Conservation (phyloP, 805 yeast species). For the Sugiyamaella floridensis region DNA sequence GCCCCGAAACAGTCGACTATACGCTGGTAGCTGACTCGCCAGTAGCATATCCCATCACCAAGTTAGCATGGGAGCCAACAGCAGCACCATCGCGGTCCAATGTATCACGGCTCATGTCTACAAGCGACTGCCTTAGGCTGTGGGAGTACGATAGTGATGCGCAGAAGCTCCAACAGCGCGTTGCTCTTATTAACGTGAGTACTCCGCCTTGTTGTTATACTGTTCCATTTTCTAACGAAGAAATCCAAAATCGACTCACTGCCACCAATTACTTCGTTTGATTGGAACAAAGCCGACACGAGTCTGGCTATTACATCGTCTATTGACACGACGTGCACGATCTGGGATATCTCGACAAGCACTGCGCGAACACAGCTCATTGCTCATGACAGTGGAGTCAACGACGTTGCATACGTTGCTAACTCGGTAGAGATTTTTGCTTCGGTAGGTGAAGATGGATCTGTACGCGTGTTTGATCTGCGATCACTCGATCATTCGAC, state of each 20-base stretch:
- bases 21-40: constrained; percentile 44
- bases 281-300: constrained; percentile 77
- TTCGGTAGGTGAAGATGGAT: constrained; percentile 92
- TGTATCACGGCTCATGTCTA: constrained; percentile 50
- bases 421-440: constrained; percentile 74
- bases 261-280: constrained; percentile 91
- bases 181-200: constrained; percentile 32
- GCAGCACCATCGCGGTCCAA: constrained; percentile 17
- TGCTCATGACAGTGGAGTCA: constrained; percentile 94
- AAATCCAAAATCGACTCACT: constrained; percentile 40
- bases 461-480: constrained; percentile 85
- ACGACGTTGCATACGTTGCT: constrained; percentile 79
- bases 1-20: constrained; percentile 33
- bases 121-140: constrained; percentile 64
- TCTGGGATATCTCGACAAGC: constrained; percentile 76
- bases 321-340: constrained; percentile 94
- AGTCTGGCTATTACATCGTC: constrained; percentile 72
- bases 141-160: constrained; percentile 43
- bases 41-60: constrained; percentile 64
- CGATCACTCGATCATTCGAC: constrained; percentile 89
- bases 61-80: constrained; percentile 63
- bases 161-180: constrained; percentile 34
- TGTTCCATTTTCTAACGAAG: not conserved
- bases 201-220: not conserved
- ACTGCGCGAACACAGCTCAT: constrained; percentile 85